Evolutionary conservation across 805 yeast genomes (phyloP), one percentile per base, ranked within the genome.

Genomic region (Danielia oregonensis): DNA sequence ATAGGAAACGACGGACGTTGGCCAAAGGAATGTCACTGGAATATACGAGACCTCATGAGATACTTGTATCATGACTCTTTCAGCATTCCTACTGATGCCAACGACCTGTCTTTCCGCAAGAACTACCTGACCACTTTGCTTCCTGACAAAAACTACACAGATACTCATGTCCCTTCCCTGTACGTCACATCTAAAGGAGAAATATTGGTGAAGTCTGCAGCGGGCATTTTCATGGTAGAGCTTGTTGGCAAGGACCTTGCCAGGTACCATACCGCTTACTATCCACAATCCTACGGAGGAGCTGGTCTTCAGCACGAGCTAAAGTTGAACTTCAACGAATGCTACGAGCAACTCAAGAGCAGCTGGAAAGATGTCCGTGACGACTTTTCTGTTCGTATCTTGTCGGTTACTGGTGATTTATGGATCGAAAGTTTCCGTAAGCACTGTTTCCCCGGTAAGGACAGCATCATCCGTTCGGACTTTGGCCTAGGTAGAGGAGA

Each of bases 1-100:
- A 54, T 62, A 17, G 57, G 48, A 23, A 76, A 13, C 8, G 63
- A 68, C 30, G 70, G 70, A 1, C 30, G 34, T 5, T 67, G 71
- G 67, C 44, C 43, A 2, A 82, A 80, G 44, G 88, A 82, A 45
- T 89, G 96, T 49, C 79, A 78, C 16, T 91, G 97, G 97, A 81
- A 91, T 57, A 72, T 87, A 39, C 62, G 86, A 35, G 97, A 91
- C 55, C 57, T 84, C 24, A 49, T 86, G 29, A 69, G 96, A 51
- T 91, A 83, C 52, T 60, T 86, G 30, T 76, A 77, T 54, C 97
- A 91, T 57, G 94, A 84, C 5, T 75, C 86, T 0, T 89, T 91
- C 57, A 61, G 81, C 2, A 53, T 84, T 16, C 93, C 95, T 0
- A 55, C 65, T 4, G 96, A 87, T 52, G 61, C 55, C 37, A 46